These are phyloP conservation scores for Agapanthus africanus DNA, from an alignment of 106 monocot genomes.

Conservation along the genomic window DNA sequence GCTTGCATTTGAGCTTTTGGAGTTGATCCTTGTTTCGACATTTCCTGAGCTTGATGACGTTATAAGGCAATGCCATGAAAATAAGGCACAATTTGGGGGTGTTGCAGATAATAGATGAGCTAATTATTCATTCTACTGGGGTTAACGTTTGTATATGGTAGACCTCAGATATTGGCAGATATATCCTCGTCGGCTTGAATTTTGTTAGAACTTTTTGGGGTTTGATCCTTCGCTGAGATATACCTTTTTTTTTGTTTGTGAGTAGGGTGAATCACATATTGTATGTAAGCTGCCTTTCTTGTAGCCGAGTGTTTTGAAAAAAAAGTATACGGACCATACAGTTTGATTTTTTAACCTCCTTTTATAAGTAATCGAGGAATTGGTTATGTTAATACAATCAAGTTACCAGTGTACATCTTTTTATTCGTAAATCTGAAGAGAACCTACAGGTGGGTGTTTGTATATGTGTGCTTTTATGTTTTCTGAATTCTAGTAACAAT, in stretches of 20 bases:
- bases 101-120: constrained; percentile 15
- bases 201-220: not conserved
- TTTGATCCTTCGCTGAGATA: not conserved
- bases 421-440: too few relatives aligned
- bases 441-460: too few relatives aligned
- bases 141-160: not conserved
- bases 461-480: too few relatives aligned
- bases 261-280: not conserved
- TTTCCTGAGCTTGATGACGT: constrained; percentile 83
- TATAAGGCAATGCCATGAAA: constrained; percentile 61
- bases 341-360: not conserved
- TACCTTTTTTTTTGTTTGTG: not conserved
- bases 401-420: too few relatives aligned
- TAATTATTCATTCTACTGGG: not conserved
- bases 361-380: too few relatives aligned
- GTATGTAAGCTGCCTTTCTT: not conserved
- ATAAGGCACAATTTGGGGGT: constrained; percentile 34
- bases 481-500: too few relatives aligned
- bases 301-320: not conserved
- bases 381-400: too few relatives aligned
- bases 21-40: constrained; percentile 48
- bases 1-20: constrained; percentile 67
- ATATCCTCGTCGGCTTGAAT: not conserved
- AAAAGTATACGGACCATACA: not conserved
- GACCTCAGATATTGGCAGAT: not conserved